Evolutionary conservation across 1,139 yeast species (phyloP), one percentile per base, ranked within the genome.

Genomic region (Taiozyma sp.): DNA sequence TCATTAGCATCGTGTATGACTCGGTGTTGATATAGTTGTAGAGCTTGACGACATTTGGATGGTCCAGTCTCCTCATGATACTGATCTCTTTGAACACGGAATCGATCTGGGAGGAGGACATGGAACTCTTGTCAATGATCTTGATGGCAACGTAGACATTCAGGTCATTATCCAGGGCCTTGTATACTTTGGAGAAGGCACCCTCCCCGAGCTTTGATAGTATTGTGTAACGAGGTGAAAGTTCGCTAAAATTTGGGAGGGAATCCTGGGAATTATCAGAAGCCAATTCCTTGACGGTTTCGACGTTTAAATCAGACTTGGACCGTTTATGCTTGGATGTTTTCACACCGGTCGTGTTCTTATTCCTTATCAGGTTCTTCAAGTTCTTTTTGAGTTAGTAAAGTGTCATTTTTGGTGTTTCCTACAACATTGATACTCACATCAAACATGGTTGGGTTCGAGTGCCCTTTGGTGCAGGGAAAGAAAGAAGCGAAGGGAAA

Each of bases 101-200:
- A 44, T 69, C 70, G 32, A 65, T 55, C 43, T 62, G 65, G 14
- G 63, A 49, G 4, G 53, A 49, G 7, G 64, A 57, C 54, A 84
- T 71, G 54, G 83, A 81, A 48, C 74, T 72, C 67, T 93, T 93
- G 59, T 81, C 78, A 52, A 95, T 91, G 52, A 91, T 83, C 65
- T 93, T 93, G 58, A 93, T 80, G n/a, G 99, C 97, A 44, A 91
- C 69, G 19, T 55, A 54, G 6, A 54, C 48, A 41, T 54, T 42
- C 43, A 43, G 44, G 13, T 44, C 56, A 29, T 47, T 43, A 45
- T 54, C 65, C 16, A 44, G 8, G 16, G 96, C 97, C 57, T 81
- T 80, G 70, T 83, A 90, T 8, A 92, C 98, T 44, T 80, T 78
- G 5, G 96, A 88, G 66, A 92, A 92, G 0, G 98, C 98, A 16